Evolutionary conservation across 768 basidiomycete genomes (phyloP), one percentile per base, ranked within the genome.

Genomic region (Podaxis sp.): DNA sequence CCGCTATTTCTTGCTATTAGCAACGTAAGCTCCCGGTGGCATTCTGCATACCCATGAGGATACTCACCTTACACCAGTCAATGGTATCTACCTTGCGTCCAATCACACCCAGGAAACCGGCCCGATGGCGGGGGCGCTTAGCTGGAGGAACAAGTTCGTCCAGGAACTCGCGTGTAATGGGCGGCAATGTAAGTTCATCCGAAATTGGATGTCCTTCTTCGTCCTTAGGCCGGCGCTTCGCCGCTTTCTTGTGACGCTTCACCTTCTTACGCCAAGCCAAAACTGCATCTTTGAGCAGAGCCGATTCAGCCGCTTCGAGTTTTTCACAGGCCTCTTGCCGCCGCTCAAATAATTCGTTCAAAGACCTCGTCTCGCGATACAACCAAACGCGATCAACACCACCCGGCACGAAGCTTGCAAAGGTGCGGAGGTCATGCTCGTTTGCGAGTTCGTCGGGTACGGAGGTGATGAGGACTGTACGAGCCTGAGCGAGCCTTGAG

Each of bases 381-480:
- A 90, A 73, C 89, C 89, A 92, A 40, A 91, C 81, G 52, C 81
- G 77, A 66, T 85, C 82, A 19, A 89, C 80, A 0, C 89, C 89
- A 13, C 89, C 89, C 1, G 89, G 89, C 2, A 90, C 80, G 66
- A 86, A 86, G 64, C 81, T 82, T 36, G 84, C 83, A 65, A 87
- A 83, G 41, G 79, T 80, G 22, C 77, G 72, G 12, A 85, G 71
- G 38, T 79, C 78, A 27, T 75, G 71, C 65, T 84, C 83, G 52
- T 76, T 79, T 12, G 76, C 79, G 24, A 84, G 71, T 59, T 84
- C 80, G 40, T 82, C 78, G 0, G 87, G 86, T 4, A 89, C 80
- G 40, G 83, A 81, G 0, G 87, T 87, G 61, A 90, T 79, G 56
- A 90, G 82, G 12, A 90, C 86, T 0, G 89, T 89, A 25, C 84